Conservation (phyloP, 495 filamentous ascomycete species). For the Durotheca rogersii region DNA sequence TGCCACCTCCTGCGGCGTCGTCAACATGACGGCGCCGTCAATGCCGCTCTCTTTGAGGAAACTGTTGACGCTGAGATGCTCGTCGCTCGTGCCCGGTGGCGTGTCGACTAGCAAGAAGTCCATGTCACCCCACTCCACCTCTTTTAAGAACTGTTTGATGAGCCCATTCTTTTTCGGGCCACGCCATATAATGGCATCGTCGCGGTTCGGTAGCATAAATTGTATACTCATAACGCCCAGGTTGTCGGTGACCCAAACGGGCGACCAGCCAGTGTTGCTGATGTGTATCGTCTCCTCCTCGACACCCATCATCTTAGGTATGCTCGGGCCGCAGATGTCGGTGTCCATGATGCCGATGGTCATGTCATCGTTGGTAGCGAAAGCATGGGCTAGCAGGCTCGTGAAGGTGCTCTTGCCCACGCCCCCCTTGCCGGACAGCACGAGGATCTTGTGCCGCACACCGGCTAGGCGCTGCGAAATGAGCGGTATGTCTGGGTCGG, state of each 20-base stretch:
- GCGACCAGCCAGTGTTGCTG: slow-evolving; percentile 77
- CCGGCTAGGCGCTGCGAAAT: slow-evolving; percentile 80
- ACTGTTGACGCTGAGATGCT: slow-evolving; percentile 89
- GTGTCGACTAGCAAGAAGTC: slow-evolving; percentile 94
- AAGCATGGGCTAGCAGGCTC: slow-evolving; percentile 79
- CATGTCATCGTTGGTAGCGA: slow-evolving; percentile 71
- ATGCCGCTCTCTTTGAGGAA: slow-evolving; percentile 85
- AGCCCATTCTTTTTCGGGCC: slow-evolving; percentile 97
- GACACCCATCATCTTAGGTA: slow-evolving; percentile 98
- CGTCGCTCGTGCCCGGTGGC: slow-evolving; percentile 90
- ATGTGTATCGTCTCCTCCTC: slow-evolving; percentile 90
- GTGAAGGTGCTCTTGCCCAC: slow-evolving; percentile 95
- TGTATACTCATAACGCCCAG: slow-evolving; percentile 93
- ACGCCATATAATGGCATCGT: slow-evolving; percentile 95
- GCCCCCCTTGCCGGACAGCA: slow-evolving; percentile 92
- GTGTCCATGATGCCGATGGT: slow-evolving; percentile 94
- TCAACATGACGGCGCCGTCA: slow-evolving; percentile 89
- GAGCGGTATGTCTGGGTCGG: slow-evolving; percentile 87
- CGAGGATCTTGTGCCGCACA: slow-evolving; percentile 86
- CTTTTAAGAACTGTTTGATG: slow-evolving; percentile 96
- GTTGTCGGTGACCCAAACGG: slow-evolving; percentile 91
- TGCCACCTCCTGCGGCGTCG: slow-evolving; percentile 93
- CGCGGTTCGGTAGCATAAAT: slow-evolving; percentile 91
- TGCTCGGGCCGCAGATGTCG: slow-evolving; percentile 91
- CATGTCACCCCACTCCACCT: slow-evolving; percentile 95